Conservation (phyloP, 2,329 filamentous ascomycete species). For the Zalaria sp. region DNA sequence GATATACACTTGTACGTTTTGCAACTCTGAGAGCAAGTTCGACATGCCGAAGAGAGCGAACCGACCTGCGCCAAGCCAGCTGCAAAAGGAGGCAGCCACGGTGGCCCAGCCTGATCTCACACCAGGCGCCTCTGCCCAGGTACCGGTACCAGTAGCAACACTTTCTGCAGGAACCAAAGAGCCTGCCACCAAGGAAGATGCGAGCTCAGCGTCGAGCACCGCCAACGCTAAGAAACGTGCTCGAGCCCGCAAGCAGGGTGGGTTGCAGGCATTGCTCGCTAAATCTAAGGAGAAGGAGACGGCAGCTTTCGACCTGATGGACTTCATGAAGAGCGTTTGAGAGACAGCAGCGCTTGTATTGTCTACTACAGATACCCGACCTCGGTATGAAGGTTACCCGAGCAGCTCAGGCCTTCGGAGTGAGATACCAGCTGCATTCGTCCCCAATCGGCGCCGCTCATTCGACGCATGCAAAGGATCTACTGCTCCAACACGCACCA, state of each 20-base stretch:
- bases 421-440: no score
- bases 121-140: no score
- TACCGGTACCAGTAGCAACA: neutral
- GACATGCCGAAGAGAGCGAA: no score
- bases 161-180: conserved; percentile 9
- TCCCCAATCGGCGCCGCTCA: neutral
- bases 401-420: no score
- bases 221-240: conserved; percentile 34
- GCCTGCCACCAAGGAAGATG: conserved; percentile 12
- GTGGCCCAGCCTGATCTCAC: no score
- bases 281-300: conserved; percentile 24
- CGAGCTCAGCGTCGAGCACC: neutral
- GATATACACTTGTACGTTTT: no score
- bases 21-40: no score
- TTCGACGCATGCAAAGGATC: neutral
- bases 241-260: conserved; percentile 39
- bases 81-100: no score
- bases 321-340: conserved; percentile 33
- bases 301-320: conserved; percentile 33
- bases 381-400: no score
- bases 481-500: no score
- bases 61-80: no score
- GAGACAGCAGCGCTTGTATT: neutral
- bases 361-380: no score
- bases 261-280: conserved; percentile 39